A percentile compares a stretch with the other conserved stretches of the same genome.
phyloP scores from a whole-genome alignment of 768 basidiomycete species.

The Phylloporus arenicola region DNA sequence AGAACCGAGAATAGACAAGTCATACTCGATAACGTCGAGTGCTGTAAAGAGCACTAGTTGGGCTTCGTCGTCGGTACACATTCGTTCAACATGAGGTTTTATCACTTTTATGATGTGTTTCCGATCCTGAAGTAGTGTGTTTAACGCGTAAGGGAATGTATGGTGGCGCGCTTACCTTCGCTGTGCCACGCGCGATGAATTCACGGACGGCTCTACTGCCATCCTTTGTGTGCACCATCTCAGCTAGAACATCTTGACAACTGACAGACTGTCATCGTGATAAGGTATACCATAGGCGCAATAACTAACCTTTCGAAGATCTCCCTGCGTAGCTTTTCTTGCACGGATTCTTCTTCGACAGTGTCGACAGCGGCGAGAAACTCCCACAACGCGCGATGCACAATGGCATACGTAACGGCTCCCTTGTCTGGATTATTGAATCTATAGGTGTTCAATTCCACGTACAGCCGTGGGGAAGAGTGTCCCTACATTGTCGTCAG shows the following conservation, averaged over 20 bases:
- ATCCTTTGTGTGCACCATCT: constrained; percentile 92
- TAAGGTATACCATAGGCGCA: not conserved
- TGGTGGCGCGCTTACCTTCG: constrained; percentile 51
- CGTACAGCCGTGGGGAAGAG: not conserved
- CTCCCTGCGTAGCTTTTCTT: constrained; percentile 70
- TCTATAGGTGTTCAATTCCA: constrained; percentile 34
- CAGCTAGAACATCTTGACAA: constrained; percentile 79
- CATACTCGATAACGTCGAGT: constrained; percentile 84
- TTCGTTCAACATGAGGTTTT: constrained; percentile 84
- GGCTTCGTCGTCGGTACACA: constrained; percentile 86
- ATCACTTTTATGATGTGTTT: constrained; percentile 88
- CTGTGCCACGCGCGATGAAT: constrained; percentile 75
- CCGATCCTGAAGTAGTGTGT: constrained; percentile 52
- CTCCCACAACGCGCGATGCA: constrained; percentile 85
- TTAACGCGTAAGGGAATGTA: not conserved
- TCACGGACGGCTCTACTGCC: constrained; percentile 83
- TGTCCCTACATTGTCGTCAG: constrained; percentile 64
- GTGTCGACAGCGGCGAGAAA: constrained; percentile 62
- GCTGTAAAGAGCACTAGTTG: constrained; percentile 87
- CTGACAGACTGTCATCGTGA: constrained; percentile 31
- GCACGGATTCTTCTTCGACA: constrained; percentile 56
- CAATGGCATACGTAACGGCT: constrained; percentile 78
- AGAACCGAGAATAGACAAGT: constrained; percentile 1
- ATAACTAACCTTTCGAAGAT: constrained; percentile 68
- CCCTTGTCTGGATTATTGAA: constrained; percentile 93